phyloP scores from a whole-genome alignment of 768 basidiomycete genomes.

The Baorangia bicolor region DNA sequence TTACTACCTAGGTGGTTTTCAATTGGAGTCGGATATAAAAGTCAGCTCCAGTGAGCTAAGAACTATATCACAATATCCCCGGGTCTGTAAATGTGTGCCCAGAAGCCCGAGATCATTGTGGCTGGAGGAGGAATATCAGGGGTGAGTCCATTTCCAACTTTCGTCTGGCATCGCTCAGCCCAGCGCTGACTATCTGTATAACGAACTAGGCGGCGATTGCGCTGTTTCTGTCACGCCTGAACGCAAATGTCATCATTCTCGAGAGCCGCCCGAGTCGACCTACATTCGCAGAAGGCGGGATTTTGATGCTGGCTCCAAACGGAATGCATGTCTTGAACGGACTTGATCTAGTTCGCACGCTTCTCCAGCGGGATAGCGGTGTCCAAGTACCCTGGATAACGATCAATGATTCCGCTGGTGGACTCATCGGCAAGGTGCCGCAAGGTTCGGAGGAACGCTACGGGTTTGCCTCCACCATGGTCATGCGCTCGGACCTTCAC shows the following conservation, averaged over 20 bases:
- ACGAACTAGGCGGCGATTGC: constrained; percentile 18
- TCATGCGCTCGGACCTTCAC: constrained; percentile 32
- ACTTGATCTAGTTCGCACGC: constrained; percentile 23
- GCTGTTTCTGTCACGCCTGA: constrained; percentile 27
- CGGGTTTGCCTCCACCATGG: constrained; percentile 26
- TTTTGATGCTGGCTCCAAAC: constrained; percentile 30
- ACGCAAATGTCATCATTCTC: constrained; percentile 19
- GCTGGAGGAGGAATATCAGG: constrained; percentile 31
- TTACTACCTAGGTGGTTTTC: no score
- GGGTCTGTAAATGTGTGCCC: constrained; percentile 14
- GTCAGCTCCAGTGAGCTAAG: background rate
- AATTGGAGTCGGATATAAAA: constrained; percentile 14
- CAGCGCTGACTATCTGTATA: background rate
- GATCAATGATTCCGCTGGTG: constrained; percentile 23
- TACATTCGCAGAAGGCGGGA: constrained; percentile 21
- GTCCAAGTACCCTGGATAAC: constrained; percentile 19
- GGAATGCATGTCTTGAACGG: constrained; percentile 30
- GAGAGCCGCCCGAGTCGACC: constrained; percentile 22
- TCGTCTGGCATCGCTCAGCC: background rate
- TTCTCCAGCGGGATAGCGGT: constrained; percentile 24
- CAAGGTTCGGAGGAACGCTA: constrained; percentile 30
- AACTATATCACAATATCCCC: background rate
- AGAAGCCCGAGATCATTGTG: constrained; percentile 25
- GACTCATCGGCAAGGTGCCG: constrained; percentile 21
- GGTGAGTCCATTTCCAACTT: constrained; percentile 13